Evolutionary conservation across 192 early-diverging fungal species (phyloP).

Genomic region (Coemansia sp.): DNA sequence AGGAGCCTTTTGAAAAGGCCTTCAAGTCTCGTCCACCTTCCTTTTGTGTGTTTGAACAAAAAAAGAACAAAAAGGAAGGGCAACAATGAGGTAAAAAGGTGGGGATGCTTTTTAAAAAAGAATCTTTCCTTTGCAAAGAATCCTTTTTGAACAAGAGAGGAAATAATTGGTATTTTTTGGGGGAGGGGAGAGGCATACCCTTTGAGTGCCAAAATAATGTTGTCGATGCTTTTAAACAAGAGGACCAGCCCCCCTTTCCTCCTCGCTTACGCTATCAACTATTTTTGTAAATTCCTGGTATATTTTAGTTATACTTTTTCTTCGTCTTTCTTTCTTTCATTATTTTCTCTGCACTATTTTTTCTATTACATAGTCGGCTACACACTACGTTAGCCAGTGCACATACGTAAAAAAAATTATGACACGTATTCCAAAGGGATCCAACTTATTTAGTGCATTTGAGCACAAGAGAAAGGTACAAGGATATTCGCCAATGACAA

Average conservation of each 20-base stretch:
- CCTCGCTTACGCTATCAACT: neutral
- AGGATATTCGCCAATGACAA: neutral
- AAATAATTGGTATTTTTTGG: neutral
- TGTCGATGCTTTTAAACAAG: neutral
- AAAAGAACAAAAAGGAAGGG: neutral
- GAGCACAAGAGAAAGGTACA: conserved; percentile 3
- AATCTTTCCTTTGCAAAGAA: neutral
- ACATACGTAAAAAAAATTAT: neutral
- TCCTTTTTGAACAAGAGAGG: neutral
- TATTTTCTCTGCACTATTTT: no score
- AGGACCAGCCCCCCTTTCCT: no score
- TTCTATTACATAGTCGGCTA: neutral
- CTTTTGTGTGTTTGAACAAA: neutral
- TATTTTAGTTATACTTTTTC: neutral
- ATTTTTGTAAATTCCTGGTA: neutral
- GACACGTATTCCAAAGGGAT: neutral
- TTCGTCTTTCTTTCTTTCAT: neutral
- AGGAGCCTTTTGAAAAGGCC: no score
- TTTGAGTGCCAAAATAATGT: neutral
- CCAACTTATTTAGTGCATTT: conserved; percentile 8
- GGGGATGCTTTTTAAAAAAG: neutral
- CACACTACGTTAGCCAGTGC: neutral
- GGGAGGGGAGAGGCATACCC: no score
- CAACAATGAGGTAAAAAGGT: neutral
- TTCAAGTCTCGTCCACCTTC: neutral